Percentiles rank a stretch among this genome's conserved stretches.
Evolutionary conservation across 148 eudicot genomes (phyloP).

Genomic region (Rhododendron henanense): DNA sequence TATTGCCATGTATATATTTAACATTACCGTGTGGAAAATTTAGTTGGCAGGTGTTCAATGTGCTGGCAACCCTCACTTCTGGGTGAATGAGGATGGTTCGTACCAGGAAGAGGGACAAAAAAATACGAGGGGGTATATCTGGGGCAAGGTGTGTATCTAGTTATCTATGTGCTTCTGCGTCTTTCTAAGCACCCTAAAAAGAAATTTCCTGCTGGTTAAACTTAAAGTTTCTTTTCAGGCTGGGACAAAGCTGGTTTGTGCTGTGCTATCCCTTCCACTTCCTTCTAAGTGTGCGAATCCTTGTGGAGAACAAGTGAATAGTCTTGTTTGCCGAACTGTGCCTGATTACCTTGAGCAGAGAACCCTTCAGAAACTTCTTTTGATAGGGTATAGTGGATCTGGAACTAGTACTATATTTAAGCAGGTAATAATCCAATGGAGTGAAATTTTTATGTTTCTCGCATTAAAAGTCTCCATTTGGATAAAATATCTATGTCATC

Average conservation of each 20-base stretch:
- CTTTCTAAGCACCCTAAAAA: neutral
- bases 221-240: slow-evolving; percentile 43
- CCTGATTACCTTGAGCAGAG: slow-evolving; percentile 69
- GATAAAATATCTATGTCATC: neutral
- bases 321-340: slow-evolving; percentile 39
- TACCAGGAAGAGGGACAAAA: slow-evolving; percentile 99
- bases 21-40: slow-evolving; percentile 15
- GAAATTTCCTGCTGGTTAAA: neutral
- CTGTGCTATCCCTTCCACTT: slow-evolving; percentile 86
- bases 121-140: slow-evolving; percentile 92
- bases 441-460: neutral
- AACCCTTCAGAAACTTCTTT: slow-evolving; percentile 71
- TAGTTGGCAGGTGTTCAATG: slow-evolving; percentile 99
- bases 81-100: slow-evolving; percentile 99
- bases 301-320: slow-evolving; percentile 54
- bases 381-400: slow-evolving; percentile 78
- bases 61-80: slow-evolving; percentile 99
- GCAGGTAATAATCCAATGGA: slow-evolving; percentile 50
- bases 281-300: slow-evolving; percentile 64
- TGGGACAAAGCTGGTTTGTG: slow-evolving; percentile 87
- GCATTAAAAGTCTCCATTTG: neutral
- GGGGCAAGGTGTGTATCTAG: slow-evolving; percentile 75
- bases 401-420: slow-evolving; percentile 96
- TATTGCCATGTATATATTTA: slow-evolving; percentile 1
- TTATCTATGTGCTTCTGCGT: slow-evolving; percentile 5